phyloP scores from a whole-genome alignment of 2,329 filamentous ascomycete species.

The Sclerotinia glacialis region DNA sequence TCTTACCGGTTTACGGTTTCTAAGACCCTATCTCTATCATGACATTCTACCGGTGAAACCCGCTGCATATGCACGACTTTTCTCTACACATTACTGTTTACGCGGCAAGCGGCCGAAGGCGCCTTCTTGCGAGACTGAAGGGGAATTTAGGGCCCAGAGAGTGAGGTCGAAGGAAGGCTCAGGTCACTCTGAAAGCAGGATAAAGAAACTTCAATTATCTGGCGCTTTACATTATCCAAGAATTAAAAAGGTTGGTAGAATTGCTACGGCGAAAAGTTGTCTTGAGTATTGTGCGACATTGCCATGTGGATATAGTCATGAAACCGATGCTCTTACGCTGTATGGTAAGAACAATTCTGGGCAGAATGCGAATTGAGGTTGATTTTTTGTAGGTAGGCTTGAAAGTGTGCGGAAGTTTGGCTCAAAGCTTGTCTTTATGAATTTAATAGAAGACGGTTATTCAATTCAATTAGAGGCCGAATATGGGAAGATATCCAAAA shows the following conservation, averaged over 20 bases:
- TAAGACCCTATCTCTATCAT: slow-evolving; percentile 55
- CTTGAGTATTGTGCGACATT: slow-evolving; percentile 2
- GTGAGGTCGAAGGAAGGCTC: neutral
- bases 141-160: neutral
- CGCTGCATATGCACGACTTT: slow-evolving; percentile 50
- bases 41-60: slow-evolving; percentile 28
- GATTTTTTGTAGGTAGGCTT: slow-evolving; percentile 58
- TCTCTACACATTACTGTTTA: slow-evolving; percentile 36
- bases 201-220: slow-evolving; percentile 4
- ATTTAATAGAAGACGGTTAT: slow-evolving; percentile 70
- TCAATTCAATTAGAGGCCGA: slow-evolving; percentile 76
- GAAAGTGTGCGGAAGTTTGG: slow-evolving; percentile 62
- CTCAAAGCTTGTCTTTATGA: slow-evolving; percentile 79
- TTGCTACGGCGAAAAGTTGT: slow-evolving; percentile 5
- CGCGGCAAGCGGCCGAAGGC: neutral
- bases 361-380: slow-evolving; percentile 1
- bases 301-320: neutral
- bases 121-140: neutral
- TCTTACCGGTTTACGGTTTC: slow-evolving; percentile 47
- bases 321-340: slow-evolving; percentile 9
- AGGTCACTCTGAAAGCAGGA: slow-evolving; percentile 1
- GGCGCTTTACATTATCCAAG: slow-evolving; percentile 12
- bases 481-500: slow-evolving; percentile 45
- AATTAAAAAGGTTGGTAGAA: slow-evolving; percentile 15
- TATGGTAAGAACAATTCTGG: slow-evolving; percentile 28